phyloP scores from a whole-genome alignment of 2,329 filamentous ascomycete species.

The Phialemonium atrogriseum region DNA sequence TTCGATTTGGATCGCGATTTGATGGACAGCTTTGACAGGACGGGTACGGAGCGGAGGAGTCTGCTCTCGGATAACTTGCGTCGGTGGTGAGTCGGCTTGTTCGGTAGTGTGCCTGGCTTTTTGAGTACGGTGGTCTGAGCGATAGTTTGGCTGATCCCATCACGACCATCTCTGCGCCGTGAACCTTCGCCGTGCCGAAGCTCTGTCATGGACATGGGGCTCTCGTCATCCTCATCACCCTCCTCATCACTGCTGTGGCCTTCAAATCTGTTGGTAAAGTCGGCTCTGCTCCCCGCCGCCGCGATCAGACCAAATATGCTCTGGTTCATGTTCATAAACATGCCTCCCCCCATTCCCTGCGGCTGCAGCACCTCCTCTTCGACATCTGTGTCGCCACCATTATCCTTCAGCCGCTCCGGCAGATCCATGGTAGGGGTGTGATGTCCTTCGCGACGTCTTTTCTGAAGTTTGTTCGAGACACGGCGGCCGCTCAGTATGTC shows the following conservation, averaged over 20 bases:
- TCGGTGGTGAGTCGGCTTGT: too few species aligned
- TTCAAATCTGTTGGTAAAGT: slow-evolving; percentile 76
- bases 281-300: slow-evolving; percentile 72
- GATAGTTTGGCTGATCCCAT: slow-evolving; percentile 12
- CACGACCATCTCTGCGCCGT: slow-evolving; percentile 4
- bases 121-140: slow-evolving; percentile 33
- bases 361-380: slow-evolving; percentile 40
- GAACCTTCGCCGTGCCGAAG: slow-evolving; percentile 8
- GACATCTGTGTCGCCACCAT: slow-evolving; percentile 36
- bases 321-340: slow-evolving; percentile 77
- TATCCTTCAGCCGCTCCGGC: slow-evolving; percentile 42
- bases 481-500: slow-evolving; percentile 29
- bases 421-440: slow-evolving; percentile 37
- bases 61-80: slow-evolving; percentile 57
- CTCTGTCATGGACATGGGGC: slow-evolving; percentile 15
- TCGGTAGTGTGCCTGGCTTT: slow-evolving; percentile 10
- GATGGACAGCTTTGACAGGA: slow-evolving; percentile 38
- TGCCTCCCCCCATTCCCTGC: slow-evolving; percentile 32
- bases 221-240: slow-evolving; percentile 41
- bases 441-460: slow-evolving; percentile 30
- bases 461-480: slow-evolving; percentile 35
- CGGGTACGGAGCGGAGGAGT: slow-evolving; percentile 57
- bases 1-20: slow-evolving; percentile 33
- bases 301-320: slow-evolving; percentile 91
- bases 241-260: slow-evolving; percentile 76